phyloP scores from a whole-genome alignment of 306 rosid genomes.

The Oxytropis ochrocephala region DNA sequence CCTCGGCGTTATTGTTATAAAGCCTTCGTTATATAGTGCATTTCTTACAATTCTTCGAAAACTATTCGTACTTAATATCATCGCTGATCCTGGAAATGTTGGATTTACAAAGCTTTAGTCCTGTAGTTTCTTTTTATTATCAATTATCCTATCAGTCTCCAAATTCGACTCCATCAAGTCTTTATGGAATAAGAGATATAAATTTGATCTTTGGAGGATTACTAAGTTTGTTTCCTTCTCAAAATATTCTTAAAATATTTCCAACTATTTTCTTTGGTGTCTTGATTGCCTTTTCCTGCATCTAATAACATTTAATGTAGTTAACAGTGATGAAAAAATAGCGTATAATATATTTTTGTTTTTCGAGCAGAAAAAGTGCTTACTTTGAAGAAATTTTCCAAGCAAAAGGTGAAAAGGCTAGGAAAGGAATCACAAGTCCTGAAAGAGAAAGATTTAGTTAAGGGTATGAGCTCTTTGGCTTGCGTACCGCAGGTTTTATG shows the following conservation, averaged over 20 bases:
- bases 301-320: not conserved
- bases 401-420: constrained; percentile 66
- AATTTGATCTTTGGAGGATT: not conserved
- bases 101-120: not conserved
- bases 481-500: constrained; percentile 74
- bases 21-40: too few species aligned
- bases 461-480: constrained; percentile 51
- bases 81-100: not conserved
- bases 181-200: not conserved
- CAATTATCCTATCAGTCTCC: not conserved
- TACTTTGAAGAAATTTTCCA: constrained; percentile 80
- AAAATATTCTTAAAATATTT: not conserved
- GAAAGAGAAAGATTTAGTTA: constrained; percentile 76
- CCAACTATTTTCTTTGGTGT: not conserved
- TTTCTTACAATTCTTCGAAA: too few species aligned
- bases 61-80: too few species aligned
- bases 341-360: constrained; percentile 2
- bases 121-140: not conserved
- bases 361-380: constrained; percentile 55
- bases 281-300: constrained; percentile 3
- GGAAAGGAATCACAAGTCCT: constrained; percentile 80
- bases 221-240: not conserved
- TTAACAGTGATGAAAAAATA: constrained; percentile 6
- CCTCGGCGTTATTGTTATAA: too few species aligned
- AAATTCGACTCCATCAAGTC: constrained; percentile 9